Evolutionary conservation across 805 yeast genomes (phyloP).

Genomic region (Starmera pachycereana): DNA sequence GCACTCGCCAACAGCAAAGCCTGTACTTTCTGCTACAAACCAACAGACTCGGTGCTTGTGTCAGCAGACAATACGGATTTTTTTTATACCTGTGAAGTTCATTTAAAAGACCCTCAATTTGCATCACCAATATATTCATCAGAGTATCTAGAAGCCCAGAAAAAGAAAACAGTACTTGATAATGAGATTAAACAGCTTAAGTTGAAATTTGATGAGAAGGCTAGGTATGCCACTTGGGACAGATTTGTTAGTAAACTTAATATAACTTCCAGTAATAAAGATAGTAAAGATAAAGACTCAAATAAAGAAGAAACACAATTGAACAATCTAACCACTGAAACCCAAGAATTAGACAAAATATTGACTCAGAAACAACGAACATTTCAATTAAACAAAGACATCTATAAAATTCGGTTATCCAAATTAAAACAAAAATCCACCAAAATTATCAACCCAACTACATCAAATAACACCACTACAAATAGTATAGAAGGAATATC

Average conservation of each 20-base stretch:
- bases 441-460: too few species aligned
- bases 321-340: constrained; percentile 4
- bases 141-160: constrained; percentile 13
- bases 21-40: constrained; percentile 19
- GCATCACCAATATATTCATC: constrained; percentile 13
- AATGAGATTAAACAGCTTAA: constrained; percentile 12
- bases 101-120: constrained; percentile 14
- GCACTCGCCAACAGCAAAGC: constrained; percentile 12
- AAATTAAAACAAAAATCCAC: constrained; percentile 10
- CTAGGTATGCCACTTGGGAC: constrained; percentile 17
- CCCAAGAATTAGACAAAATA: constrained; percentile 5
- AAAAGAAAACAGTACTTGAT: constrained; percentile 12
- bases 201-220: constrained; percentile 18
- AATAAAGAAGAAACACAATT: constrained; percentile 14
- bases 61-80: constrained; percentile 17
- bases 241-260: constrained; percentile 12
- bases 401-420: constrained; percentile 29
- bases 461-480: too few species aligned
- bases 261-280: constrained; percentile 3
- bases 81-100: constrained; percentile 19
- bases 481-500: too few species aligned
- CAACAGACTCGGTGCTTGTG: constrained; percentile 15
- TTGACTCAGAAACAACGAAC: constrained; percentile 24
- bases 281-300: constrained; percentile 10
- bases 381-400: constrained; percentile 27